Evolutionary conservation across 495 filamentous ascomycete genomes (phyloP), one percentile per base, ranked within the genome.

Genomic region (Tuber indicum): DNA sequence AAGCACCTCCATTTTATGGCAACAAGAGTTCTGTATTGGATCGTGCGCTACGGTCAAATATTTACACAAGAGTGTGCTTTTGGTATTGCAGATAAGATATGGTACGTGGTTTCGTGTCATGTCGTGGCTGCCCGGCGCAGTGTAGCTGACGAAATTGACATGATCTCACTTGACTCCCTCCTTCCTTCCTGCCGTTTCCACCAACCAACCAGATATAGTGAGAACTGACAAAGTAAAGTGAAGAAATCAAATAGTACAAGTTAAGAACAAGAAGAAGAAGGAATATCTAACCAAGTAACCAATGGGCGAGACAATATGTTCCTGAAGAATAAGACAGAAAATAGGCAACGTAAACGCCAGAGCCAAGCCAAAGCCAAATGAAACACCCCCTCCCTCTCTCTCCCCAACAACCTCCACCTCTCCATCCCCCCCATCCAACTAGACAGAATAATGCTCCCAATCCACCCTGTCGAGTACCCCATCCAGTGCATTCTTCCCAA

Each of bases 401-500:
- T 4, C 47, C 19, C 21, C 12, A 47, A 47, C 45, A 47, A 23
- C 19, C 21, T 9, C 1, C 23, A 6, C 12, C 26, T 6, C 26
- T 4, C 58, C 26, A 66, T 36, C 16, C 17, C 12, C 3, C 58
- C 26, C 52, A 32, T 32, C n/a, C 52, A 66, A 66, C 58, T 66
- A 66, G 32, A 66, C 58, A 6, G 12, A 0, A 36, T 32, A 66
- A 6, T 66, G 26, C 12, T 66, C 58, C 58, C 58, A 66, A 66
- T 66, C 26, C 26, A 26, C 10, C 26, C 10, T 17, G 12, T 36
- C n/a, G 5, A 66, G 16, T 26, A 66, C 58, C 58, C 58, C 58
- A 36, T 66, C 58, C 58, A 66, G 32, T 4, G 32, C 58, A 36
- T 8, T 66, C 26, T 36, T 66, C 14, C 91, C 90, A 81, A 90